Percentiles rank a stretch among this genome's conserved stretches.
phyloP scores from a whole-genome alignment of 2,329 filamentous ascomycete genomes.

The Claviceps pazoutovae region DNA sequence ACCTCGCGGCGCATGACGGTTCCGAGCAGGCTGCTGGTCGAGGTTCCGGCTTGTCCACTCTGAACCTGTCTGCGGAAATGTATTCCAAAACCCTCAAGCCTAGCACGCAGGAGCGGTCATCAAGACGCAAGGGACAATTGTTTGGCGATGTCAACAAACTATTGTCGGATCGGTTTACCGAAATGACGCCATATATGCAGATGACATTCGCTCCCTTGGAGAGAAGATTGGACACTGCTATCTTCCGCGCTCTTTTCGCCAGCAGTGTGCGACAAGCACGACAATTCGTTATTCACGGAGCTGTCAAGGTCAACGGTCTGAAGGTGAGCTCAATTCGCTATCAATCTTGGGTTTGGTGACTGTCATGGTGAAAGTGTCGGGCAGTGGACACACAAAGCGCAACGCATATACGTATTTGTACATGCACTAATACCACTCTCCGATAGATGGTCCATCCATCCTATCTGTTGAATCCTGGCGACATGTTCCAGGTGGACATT shows the following conservation, averaged over 20 bases:
- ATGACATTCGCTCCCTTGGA: slow-evolving; percentile 92
- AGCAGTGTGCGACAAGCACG: slow-evolving; percentile 86
- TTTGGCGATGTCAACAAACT: slow-evolving; percentile 21
- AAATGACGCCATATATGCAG: slow-evolving; percentile 76
- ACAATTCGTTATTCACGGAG: slow-evolving; percentile 86
- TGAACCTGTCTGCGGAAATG: slow-evolving; percentile 18
- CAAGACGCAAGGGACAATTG: slow-evolving; percentile 7
- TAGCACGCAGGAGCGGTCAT: slow-evolving; percentile 8
- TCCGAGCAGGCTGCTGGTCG: slow-evolving; percentile 71
- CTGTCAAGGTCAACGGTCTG: slow-evolving; percentile 91
- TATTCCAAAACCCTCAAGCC: slow-evolving; percentile 18
- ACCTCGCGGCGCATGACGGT: slow-evolving; percentile 71
- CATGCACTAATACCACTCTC: slow-evolving; percentile 2
- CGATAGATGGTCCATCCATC: slow-evolving; percentile 76
- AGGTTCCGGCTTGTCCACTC: slow-evolving; percentile 50
- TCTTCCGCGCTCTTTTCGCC: slow-evolving; percentile 87
- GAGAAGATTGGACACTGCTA: slow-evolving; percentile 80
- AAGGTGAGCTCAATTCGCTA: slow-evolving; percentile 43
- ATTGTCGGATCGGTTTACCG: slow-evolving; percentile 18
- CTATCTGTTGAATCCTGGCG: slow-evolving; percentile 90
- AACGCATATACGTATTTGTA: not conserved
- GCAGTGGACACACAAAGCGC: not conserved
- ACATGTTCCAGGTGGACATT: slow-evolving; percentile 92
- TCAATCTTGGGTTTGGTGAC: not conserved
- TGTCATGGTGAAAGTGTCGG: not conserved